Evolutionary conservation across 1,284 basidiomycete genomes (phyloP), one percentile per base, ranked within the genome.

Genomic region (Lentinus polychrous): DNA sequence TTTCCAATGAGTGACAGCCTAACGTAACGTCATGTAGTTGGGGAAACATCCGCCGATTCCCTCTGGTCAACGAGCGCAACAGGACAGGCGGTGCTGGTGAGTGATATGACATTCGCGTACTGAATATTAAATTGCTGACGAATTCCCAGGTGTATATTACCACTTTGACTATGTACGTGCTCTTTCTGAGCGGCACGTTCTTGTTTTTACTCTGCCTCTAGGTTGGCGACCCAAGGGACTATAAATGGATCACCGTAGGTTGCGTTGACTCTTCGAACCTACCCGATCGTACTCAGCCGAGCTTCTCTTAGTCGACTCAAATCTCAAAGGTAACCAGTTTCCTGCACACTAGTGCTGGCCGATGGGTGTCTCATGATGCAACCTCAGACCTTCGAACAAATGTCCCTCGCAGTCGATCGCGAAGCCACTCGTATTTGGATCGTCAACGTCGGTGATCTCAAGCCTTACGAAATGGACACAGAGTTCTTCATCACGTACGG

Each of bases 401-500:
- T 83, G 68, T 80, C 78, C 2, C 66, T 79, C 23, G 79, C 79
- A 2, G 69, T 81, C 11, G 75, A 76, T 22, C 72, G 76, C 17
- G 65, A 78, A n/a, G 79, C 80, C 1, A 74, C 66, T 4, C 70
- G 69, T 15, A 64, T 82, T 32, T 83, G 80, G 80, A 70, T 82
- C 33, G 60, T 81, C 38, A 81, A 81, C 56, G 79, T 83, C 32
- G 84, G 83, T 17, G 85, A 88, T 56, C 64, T 88, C 34, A 88
- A 88, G 60, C 81, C 83, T 0, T 82, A 81, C 56, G 86, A 89
- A 55, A 74, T 80, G 57, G 76, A 82, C 39, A 79, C 73, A 18
- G 83, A 87, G 54, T 86, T 83, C 61, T 86, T 83, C 70, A 66
- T 87, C 53, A 70, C 67, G 15, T 74, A 77, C 43, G 83, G 75